phyloP scores from a whole-genome alignment of 2,329 filamentous ascomycete species.

The Pseudofabraea citricarpa region DNA sequence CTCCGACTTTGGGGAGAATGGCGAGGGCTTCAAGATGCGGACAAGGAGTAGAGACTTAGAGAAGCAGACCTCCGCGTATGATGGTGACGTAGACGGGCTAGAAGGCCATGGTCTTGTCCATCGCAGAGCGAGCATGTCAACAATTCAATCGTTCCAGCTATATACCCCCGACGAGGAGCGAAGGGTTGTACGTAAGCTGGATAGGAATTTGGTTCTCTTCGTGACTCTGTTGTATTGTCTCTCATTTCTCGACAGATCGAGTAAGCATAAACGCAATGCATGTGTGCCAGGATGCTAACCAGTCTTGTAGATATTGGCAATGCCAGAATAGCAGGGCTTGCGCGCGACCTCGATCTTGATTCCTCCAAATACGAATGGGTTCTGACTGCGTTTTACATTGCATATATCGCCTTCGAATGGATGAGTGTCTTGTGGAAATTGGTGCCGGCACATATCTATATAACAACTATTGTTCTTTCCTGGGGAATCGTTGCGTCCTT shows the following conservation, averaged over 20 bases:
- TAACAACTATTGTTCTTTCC: conserved; percentile 59
- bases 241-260: conserved; percentile 81
- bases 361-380: conserved; percentile 55
- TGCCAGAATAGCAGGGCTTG: conserved; percentile 59
- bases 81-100: conserved; percentile 11
- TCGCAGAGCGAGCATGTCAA: conserved; percentile 23
- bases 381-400: conserved; percentile 55
- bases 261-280: too few species aligned
- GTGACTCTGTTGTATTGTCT: conserved; percentile 79
- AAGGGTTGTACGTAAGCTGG: conserved; percentile 68
- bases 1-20: conserved; percentile 12
- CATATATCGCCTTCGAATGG: conserved; percentile 62
- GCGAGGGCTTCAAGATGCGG: conserved; percentile 18
- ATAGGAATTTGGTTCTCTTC: conserved; percentile 73
- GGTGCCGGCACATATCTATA: conserved; percentile 55
- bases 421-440: conserved; percentile 58
- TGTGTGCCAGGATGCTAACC: conserved; percentile 11
- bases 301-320: conserved; percentile 55
- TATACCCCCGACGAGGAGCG: conserved; percentile 67
- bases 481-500: conserved; percentile 79
- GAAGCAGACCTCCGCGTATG: conserved; percentile 11
- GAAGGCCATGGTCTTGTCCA: conserved; percentile 6
- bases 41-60: conserved; percentile 5
- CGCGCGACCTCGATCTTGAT: conserved; percentile 49
- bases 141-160: conserved; percentile 40